A percentile compares a stretch with the other conserved stretches of the same genome.
These are phyloP conservation scores for Aspergillus carlsbadensis DNA, from an alignment of 495 filamentous ascomycete genomes.

Conservation along the genomic window DNA sequence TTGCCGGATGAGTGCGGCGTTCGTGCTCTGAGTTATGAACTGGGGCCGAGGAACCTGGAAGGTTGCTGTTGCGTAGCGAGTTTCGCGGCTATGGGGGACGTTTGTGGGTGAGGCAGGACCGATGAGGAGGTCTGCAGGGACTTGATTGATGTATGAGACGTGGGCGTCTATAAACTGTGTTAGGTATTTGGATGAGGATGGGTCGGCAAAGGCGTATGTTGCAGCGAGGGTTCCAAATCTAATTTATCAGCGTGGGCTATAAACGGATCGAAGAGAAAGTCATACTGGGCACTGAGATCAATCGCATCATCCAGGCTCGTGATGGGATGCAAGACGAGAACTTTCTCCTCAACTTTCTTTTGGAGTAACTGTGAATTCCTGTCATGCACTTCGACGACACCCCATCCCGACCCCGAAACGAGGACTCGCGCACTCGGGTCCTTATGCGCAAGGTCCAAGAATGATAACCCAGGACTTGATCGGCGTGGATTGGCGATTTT, in stretches of 20 bases:
- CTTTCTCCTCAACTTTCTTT: constrained; percentile 31
- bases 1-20: constrained; percentile 10
- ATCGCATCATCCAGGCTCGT: constrained; percentile 48
- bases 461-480: constrained; percentile 5
- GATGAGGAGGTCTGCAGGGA: constrained; percentile 47
- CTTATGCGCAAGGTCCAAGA: constrained; percentile 26
- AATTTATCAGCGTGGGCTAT: background rate
- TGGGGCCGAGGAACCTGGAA: constrained; percentile 45
- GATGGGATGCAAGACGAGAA: constrained; percentile 37
- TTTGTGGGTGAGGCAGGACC: constrained; percentile 40
- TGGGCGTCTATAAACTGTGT: constrained; percentile 48
- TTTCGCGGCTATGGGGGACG: constrained; percentile 17
- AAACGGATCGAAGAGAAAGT: background rate
- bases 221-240: constrained; percentile 38
- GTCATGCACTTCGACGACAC: constrained; percentile 31
- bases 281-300: constrained; percentile 33
- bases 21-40: constrained; percentile 22
- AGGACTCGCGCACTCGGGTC: constrained; percentile 21
- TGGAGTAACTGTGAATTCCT: constrained; percentile 27
- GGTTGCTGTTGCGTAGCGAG: constrained; percentile 31
- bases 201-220: constrained; percentile 49
- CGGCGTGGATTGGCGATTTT: constrained; percentile 15
- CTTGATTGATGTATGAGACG: constrained; percentile 50
- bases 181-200: constrained; percentile 50
- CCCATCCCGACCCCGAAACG: constrained; percentile 34